A percentile compares a stretch with the other conserved stretches of the same genome.
phyloP scores from a whole-genome alignment of 164 flowering plant genomes.

The Buxus sempervirens region DNA sequence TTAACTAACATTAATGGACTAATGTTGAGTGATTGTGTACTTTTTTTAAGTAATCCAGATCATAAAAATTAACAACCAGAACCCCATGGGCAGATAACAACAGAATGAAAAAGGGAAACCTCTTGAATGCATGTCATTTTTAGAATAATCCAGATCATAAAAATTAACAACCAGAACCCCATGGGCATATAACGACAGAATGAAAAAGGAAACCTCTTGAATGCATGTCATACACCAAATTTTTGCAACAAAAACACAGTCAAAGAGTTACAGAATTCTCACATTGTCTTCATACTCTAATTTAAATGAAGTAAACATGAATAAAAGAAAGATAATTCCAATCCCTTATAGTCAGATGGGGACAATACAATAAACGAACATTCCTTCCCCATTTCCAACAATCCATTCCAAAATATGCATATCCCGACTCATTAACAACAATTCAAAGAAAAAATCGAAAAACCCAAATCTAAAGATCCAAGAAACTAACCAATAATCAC shows the following conservation, averaged over 20 bases:
- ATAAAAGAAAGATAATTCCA: too few relatives aligned
- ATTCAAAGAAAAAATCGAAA: slow-evolving; percentile 3
- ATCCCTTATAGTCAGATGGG: too few relatives aligned
- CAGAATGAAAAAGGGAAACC: neutral
- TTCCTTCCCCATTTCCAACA: neutral
- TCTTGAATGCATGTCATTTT: neutral
- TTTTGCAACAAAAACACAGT: too few relatives aligned
- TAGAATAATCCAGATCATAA: neutral
- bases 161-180: too few relatives aligned
- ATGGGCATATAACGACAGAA: neutral
- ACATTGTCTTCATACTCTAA: neutral
- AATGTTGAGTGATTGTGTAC: neutral
- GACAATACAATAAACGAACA: neutral
- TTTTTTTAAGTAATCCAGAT: neutral
- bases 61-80: neutral
- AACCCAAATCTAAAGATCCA: slow-evolving; percentile 7
- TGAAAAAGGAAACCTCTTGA: too few relatives aligned
- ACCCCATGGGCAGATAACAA: neutral
- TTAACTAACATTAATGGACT: neutral
- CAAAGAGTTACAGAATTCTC: neutral
- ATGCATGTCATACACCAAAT: neutral
- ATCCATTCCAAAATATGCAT: neutral
- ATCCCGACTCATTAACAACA: slow-evolving; percentile 2
- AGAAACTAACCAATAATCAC: slow-evolving; percentile 1
- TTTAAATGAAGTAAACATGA: neutral